Base-by-base conservation (phyloP, 2,329 filamentous ascomycete species). In the Colletotrichum sp. region DNA sequence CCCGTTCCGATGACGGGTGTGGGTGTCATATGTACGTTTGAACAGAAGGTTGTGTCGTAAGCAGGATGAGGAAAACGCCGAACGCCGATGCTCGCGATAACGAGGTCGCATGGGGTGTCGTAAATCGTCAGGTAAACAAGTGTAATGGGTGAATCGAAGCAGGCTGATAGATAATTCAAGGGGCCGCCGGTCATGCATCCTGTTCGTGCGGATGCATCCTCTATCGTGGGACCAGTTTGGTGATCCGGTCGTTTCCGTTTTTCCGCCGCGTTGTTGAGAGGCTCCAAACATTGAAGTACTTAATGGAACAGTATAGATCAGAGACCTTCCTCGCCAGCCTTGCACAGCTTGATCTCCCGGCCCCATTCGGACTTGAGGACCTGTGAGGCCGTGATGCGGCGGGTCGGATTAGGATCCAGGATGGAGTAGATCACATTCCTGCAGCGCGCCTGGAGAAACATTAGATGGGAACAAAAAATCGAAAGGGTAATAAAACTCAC, bases 391-490 rank as follows among this genome's bases (percentile, higher is more conserved):
- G 96, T 98, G 83, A 99, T 96, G 80, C 97, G 95, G 78, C 97
- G 94, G 73, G 92, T 92, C 30, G 97, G 96, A 84, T 98, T 98
- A 34, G 97, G 97, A 83, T 99, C 97, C 62, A 99, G 91, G 79
- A 99, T 98, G 26, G 96, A 99, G 87, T 99, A 99, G 83, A 99
- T 98, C 81, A 99, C 97, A 81, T 99, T 99, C 78, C 97, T 95
- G 86, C 97, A 99, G 81, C 96, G 95, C 80, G 96, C 96, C 96
- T 99, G 79, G 18, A 18, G 13, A 44, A 12, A 7, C 69, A 13
- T 70, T 60, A 26, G 21, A 49, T 12, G 16, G 24, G 36, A n/a
- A 24, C 26, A 10, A 18, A 30, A 16, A 15, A 39, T 39, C n/a
- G 36, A 69, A 49, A 65, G 44, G 70, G 16, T 15, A 13, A 18